Base-by-base conservation (phyloP, 2,329 filamentous ascomycete genomes). In the Fusarium citri region DNA sequence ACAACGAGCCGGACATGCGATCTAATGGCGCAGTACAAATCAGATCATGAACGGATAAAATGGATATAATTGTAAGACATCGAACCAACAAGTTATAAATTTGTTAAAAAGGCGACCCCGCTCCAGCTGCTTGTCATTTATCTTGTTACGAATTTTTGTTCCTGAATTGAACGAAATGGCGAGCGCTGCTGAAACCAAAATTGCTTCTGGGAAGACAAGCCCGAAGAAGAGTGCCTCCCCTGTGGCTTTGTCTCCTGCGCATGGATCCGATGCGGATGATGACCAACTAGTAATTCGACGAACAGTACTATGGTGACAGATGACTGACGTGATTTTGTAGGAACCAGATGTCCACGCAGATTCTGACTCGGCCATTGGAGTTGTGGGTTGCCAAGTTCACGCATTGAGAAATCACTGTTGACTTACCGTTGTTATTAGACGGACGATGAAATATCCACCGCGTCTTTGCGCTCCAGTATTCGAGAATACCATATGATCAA, bases 381-480 rank as follows among this genome's bases (percentile, higher is more conserved):
- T 61, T 4, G 66, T 68, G 10, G 46, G 64, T 54, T 7, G 5
- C 3, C 0, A 6, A 26, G 8, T n/a, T n/a, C n/a, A n/a, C n/a
- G n/a, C n/a, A n/a, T n/a, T n/a, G n/a, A n/a, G n/a, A n/a, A n/a
- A n/a, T n/a, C n/a, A n/a, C n/a, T n/a, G n/a, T n/a, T n/a, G n/a
- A n/a, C n/a, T n/a, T n/a, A n/a, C n/a, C n/a, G n/a, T n/a, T n/a
- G n/a, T n/a, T n/a, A n/a, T 23, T 1, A 45, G 64, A 64, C 54
- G 1, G 64, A 70, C 3, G 67, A 71, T 10, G 59, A 71, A 3
- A 14, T 71, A 14, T 71, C 69, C 6, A 71, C 69, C 4, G 55
- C 57, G 0, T 71, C 69, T 1, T 34, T 71, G 12, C 68, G 64
- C 0, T 71, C 69, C 1, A 71, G 69, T 15, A 58, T 71, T 12